These are phyloP conservation scores for Pichia cabralensis DNA, from an alignment of 805 yeast genomes.

Conservation along the genomic window DNA sequence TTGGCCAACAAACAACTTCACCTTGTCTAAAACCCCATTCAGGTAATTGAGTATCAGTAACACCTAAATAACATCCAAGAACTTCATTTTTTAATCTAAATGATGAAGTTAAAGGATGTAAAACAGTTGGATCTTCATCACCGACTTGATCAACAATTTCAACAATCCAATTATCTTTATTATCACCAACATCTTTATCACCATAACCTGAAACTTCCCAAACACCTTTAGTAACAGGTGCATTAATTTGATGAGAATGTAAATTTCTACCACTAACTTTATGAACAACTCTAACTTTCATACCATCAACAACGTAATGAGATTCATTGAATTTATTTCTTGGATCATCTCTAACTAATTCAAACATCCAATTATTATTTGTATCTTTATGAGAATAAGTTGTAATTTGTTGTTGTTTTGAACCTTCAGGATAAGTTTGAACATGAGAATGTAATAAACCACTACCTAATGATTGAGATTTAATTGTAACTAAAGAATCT, in stretches of 20 bases:
- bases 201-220: slow-evolving; percentile 91
- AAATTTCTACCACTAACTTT: slow-evolving; percentile 60
- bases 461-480: slow-evolving; percentile 64
- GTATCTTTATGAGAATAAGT: slow-evolving; percentile 86
- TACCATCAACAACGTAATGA: slow-evolving; percentile 46
- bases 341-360: slow-evolving; percentile 42
- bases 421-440: slow-evolving; percentile 82
- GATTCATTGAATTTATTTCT: slow-evolving; percentile 25
- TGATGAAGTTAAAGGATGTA: slow-evolving; percentile 71
- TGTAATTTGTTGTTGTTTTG: slow-evolving; percentile 92
- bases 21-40: slow-evolving; percentile 82
- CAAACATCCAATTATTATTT: slow-evolving; percentile 75
- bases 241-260: slow-evolving; percentile 73
- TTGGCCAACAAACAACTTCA: slow-evolving; percentile 74
- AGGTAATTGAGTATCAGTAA: slow-evolving; percentile 59
- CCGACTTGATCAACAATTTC: slow-evolving; percentile 64
- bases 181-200: slow-evolving; percentile 57
- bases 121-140: slow-evolving; percentile 36
- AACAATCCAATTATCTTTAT: slow-evolving; percentile 82
- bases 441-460: slow-evolving; percentile 81
- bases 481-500: slow-evolving; percentile 48
- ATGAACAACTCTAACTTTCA: slow-evolving; percentile 63
- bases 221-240: slow-evolving; percentile 55
- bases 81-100: slow-evolving; percentile 57
- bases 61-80: slow-evolving; percentile 69